These are phyloP conservation scores for Tolypocladium guangdongense DNA, from an alignment of 2,329 filamentous ascomycete genomes.

Conservation along the genomic window DNA sequence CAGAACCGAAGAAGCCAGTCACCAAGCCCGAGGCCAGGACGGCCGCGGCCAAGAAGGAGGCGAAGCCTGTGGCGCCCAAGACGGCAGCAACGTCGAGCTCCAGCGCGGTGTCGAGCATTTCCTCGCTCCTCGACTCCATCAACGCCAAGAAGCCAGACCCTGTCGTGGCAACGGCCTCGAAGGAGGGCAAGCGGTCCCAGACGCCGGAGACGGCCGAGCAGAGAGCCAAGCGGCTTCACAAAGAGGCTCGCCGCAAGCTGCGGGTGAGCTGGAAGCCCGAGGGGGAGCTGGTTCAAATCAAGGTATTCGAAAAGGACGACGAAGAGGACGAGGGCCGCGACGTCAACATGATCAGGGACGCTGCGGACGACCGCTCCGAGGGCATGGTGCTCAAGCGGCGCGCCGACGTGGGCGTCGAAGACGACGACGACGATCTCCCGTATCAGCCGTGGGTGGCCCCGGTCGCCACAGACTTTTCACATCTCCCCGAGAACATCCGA, in stretches of 20 bases:
- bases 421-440: slow-evolving; percentile 47
- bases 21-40: slow-evolving; percentile 10
- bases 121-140: slow-evolving; percentile 41
- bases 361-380: slow-evolving; percentile 61
- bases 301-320: slow-evolving; percentile 61
- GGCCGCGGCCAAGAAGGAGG: slow-evolving; percentile 15
- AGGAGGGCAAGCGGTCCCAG: slow-evolving; percentile 37
- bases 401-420: slow-evolving; percentile 35
- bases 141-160: slow-evolving; percentile 29
- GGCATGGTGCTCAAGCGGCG: slow-evolving; percentile 56
- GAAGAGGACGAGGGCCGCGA: slow-evolving; percentile 59
- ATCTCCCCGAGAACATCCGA: slow-evolving; percentile 33
- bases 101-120: slow-evolving; percentile 36
- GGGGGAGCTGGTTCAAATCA: slow-evolving; percentile 52
- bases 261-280: slow-evolving; percentile 63
- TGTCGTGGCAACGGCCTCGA: slow-evolving; percentile 32
- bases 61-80: slow-evolving; percentile 18
- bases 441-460: slow-evolving; percentile 43
- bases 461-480: slow-evolving; percentile 32
- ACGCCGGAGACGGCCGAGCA: slow-evolving; percentile 57
- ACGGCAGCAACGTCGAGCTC: slow-evolving; percentile 18
- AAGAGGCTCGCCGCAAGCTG: slow-evolving; percentile 59
- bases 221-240: slow-evolving; percentile 55
- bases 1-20: slow-evolving; percentile 14
- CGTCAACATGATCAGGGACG: slow-evolving; percentile 59